Evolutionary conservation across 257 asterid genomes (phyloP).

Genomic region (Petrea volubilis): DNA sequence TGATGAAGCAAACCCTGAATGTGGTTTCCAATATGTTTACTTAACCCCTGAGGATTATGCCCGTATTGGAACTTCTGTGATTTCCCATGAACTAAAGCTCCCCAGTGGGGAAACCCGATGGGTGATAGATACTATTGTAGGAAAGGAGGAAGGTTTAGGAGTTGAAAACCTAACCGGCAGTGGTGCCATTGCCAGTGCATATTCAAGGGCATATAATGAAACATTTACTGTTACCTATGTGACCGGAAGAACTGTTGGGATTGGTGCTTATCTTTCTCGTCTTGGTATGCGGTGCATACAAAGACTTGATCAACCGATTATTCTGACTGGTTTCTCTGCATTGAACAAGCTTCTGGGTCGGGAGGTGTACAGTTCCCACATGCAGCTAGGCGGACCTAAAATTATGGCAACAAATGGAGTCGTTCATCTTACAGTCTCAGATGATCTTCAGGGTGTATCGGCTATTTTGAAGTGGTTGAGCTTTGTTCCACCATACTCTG

Average conservation of each 20-base stretch:
- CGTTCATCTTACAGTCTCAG: slow-evolving; percentile 92
- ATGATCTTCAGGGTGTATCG: slow-evolving; percentile 95
- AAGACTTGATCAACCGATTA: slow-evolving; percentile 92
- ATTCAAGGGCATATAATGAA: slow-evolving; percentile 88
- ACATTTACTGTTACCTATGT: slow-evolving; percentile 92
- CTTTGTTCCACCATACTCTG: slow-evolving; percentile 80
- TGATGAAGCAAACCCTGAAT: slow-evolving; percentile 84
- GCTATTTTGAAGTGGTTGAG: slow-evolving; percentile 91
- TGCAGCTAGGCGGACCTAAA: slow-evolving; percentile 99
- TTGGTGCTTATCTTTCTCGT: slow-evolving; percentile 98
- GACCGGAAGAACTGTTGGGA: slow-evolving; percentile 94
- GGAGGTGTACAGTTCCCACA: slow-evolving; percentile 97
- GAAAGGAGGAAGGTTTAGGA: slow-evolving; percentile 89
- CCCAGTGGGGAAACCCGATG: slow-evolving; percentile 79
- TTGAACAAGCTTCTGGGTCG: slow-evolving; percentile 92
- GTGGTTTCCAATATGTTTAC: slow-evolving; percentile 90
- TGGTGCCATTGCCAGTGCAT: slow-evolving; percentile 98
- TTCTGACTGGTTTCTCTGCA: slow-evolving; percentile 97
- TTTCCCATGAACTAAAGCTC: slow-evolving; percentile 70
- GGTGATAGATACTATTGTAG: slow-evolving; percentile 87
- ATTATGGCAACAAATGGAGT: slow-evolving; percentile 98
- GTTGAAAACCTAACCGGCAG: slow-evolving; percentile 87
- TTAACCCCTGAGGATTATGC: slow-evolving; percentile 82
- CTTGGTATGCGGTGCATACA: slow-evolving; percentile 99
- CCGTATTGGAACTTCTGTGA: slow-evolving; percentile 69